Evolutionary conservation across 2,329 filamentous ascomycete genomes (phyloP), one percentile per base, ranked within the genome.

Genomic region (Colletotrichum godetiae): DNA sequence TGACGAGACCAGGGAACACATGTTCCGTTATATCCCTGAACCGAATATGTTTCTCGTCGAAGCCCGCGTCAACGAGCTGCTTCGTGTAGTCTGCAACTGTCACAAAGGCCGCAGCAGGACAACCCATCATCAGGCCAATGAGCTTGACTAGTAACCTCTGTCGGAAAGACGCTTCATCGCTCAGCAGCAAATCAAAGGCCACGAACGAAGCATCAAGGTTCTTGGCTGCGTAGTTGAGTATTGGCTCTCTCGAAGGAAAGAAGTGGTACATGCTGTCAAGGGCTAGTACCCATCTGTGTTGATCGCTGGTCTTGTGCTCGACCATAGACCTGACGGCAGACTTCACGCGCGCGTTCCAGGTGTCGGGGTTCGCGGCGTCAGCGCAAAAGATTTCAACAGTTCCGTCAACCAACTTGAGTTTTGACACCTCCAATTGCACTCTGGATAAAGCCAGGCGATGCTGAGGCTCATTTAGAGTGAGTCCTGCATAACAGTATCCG

Each of bases 251-350:
- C 0, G 88, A 89, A 0, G 88, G 89, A 0, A 81, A 81, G 76
- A 90, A 91, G 77, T 91, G 88, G 67, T 91, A 91, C 5, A 90
- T 77, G 2, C 88, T 88, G 76, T 91, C 89, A 0, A 91, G 82
- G 0, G 86, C 89, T 1, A 91, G 81, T 0, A 91, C 80, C 88
- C 88, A 90, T n/a, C 78, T 76, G 62, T 88, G 79, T 0, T 67
- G 67, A 5, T 42, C 24, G 27, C 27, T 4, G 4, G 3, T 13
- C 2, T 78, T 78, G 2, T 52, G 63, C 33, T 77, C 75, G 42
- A 75, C 74, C 19, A 84, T 33, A 2, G 76, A 76, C 11, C 77
- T 69, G 10, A 84, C 76, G 2, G 81, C 77, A 1, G 75, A 59
- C 2, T 65, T 60, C 1, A 82, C 75, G 0, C 62, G 60, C 2